phyloP scores from a whole-genome alignment of 2,329 filamentous ascomycete species.

The Mariannaea elegans region DNA sequence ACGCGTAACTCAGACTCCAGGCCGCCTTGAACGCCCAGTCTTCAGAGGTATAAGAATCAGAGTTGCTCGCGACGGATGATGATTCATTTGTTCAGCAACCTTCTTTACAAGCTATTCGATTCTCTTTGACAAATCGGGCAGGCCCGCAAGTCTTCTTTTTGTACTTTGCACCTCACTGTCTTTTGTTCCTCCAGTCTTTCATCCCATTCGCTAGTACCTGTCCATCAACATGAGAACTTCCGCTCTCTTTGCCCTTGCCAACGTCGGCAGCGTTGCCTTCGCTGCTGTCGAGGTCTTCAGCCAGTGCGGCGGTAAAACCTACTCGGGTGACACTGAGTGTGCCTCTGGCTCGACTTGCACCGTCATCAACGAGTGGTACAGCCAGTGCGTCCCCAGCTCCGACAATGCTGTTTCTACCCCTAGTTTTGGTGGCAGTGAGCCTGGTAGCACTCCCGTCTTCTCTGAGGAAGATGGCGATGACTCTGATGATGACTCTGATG shows the following conservation, averaged over 20 bases:
- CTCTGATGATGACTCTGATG: no score
- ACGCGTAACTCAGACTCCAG: neutral
- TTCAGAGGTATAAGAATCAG: slow-evolving; percentile 17
- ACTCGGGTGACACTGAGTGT: slow-evolving; percentile 27
- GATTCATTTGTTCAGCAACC: neutral
- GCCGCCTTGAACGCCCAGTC: neutral
- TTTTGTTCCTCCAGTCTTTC: neutral
- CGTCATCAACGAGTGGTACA: slow-evolving; percentile 32
- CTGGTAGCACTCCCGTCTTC: neutral
- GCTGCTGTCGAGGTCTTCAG: slow-evolving; percentile 29
- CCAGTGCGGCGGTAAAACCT: slow-evolving; percentile 30
- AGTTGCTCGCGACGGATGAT: neutral
- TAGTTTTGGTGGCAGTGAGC: neutral
- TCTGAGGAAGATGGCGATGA: slow-evolving; percentile 4
- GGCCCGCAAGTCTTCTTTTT: slow-evolving; percentile 24
- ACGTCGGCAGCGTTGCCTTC: slow-evolving; percentile 26
- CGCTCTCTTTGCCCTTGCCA: slow-evolving; percentile 31
- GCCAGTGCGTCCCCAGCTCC: slow-evolving; percentile 28
- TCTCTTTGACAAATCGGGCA: slow-evolving; percentile 22
- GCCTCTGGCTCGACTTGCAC: slow-evolving; percentile 27
- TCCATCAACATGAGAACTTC: slow-evolving; percentile 25
- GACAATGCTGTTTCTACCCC: slow-evolving; percentile 5
- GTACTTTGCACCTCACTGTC: slow-evolving; percentile 12
- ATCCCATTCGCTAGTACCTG: slow-evolving; percentile 9
- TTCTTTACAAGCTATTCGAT: slow-evolving; percentile 26